Evolutionary conservation across 1,284 basidiomycete genomes (phyloP), one percentile per base, ranked within the genome.

Genomic region (Puccinia triticina): DNA sequence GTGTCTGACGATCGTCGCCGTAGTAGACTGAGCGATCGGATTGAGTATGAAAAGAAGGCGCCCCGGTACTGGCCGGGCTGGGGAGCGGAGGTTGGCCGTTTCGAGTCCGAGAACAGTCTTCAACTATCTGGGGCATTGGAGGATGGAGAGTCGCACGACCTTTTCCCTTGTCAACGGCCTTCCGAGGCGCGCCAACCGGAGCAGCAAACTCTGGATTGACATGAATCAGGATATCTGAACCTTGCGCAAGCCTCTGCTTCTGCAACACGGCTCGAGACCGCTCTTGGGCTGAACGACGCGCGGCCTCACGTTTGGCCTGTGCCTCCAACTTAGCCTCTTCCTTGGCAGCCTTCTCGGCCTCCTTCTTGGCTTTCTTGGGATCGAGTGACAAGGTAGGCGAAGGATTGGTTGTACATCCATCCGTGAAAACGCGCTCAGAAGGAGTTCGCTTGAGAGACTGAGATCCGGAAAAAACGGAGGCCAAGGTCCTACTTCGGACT

Each of bases 181-280:
- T 82, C 23, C 80, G 50, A 46, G 80, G 80, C 12, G 78, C 69
- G n/a, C 80, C 80, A 18, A 82, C 61, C 12, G 80, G 80, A 46
- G 72, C 80, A 8, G 71, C 80, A 59, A 82, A 82, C 57, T 82
- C 80, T 1, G 80, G 72, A 71, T 82, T 75, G 57, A 76, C 46
- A 46, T 82, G 80, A 40, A 75, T 76, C 34, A 82, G 32, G 21
- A 82, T 66, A 57, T 82, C 80, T 12, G 72, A 67, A 32, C 72
- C 72, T 55, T 82, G 80, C 18, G 80, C 80, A 32, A 82, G 80
- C 48, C 80, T 66, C 86, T 94, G 93, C 89, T 98, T 98, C 86
- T 92, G 91, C 91, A 98, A 93, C 87, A 98, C 96, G 55, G 95
- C 95, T 76, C 96, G 91, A 8, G 96, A 94, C 85, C 96, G 92